These are phyloP conservation scores for Musa beccarii DNA, from an alignment of 176 grass and related monocot genomes.

Conservation along the genomic window DNA sequence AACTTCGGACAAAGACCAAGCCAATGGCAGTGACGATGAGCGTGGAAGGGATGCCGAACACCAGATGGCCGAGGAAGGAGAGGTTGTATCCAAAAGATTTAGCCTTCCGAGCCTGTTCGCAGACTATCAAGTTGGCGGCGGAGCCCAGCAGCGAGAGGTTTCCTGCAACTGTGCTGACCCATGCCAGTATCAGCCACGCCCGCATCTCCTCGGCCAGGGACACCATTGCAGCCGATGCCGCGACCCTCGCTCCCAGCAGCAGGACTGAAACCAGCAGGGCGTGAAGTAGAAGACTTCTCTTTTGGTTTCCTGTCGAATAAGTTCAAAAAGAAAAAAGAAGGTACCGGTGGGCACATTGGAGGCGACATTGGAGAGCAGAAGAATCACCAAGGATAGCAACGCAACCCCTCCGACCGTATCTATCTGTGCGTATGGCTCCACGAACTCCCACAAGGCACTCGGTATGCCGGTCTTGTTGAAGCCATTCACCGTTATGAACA, in stretches of 20 bases:
- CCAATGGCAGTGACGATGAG: constrained; percentile 56
- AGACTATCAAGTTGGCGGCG: constrained; percentile 80
- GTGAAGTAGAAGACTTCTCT: neutral
- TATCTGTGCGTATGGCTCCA: constrained; percentile 64
- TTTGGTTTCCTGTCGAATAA: neutral
- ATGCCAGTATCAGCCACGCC: constrained; percentile 79
- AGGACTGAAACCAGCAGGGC: constrained; percentile 32
- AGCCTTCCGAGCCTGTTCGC: constrained; percentile 74
- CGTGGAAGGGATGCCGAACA: constrained; percentile 69
- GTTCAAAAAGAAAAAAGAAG: neutral
- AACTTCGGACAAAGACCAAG: constrained; percentile 47
- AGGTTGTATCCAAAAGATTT: constrained; percentile 67
- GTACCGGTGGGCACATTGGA: constrained; percentile 86
- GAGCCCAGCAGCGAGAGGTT: constrained; percentile 84
- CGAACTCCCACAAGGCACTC: constrained; percentile 61
- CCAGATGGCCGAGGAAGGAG: constrained; percentile 69
- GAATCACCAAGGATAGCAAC: constrained; percentile 53
- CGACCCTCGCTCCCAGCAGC: constrained; percentile 56
- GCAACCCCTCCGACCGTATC: constrained; percentile 33
- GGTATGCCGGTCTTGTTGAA: constrained; percentile 95
- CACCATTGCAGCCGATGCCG: constrained; percentile 56
- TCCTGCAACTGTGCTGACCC: constrained; percentile 90
- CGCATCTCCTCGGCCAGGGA: constrained; percentile 45
- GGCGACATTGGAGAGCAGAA: constrained; percentile 76
- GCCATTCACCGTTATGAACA: constrained; percentile 91